Conservation (phyloP, 495 filamentous ascomycete species). For the Penicillium robsamsonii region DNA sequence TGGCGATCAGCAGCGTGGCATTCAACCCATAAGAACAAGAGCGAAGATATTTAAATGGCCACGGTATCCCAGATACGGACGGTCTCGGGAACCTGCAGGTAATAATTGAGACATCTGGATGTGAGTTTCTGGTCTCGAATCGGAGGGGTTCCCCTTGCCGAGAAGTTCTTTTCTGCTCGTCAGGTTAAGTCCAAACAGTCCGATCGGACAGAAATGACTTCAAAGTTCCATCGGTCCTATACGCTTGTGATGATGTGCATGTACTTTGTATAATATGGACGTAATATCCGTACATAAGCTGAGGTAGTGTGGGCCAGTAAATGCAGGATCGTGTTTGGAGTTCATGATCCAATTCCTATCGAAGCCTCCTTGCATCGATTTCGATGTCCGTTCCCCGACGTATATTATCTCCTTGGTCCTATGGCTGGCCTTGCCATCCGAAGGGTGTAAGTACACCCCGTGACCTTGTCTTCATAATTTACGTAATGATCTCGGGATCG, state of each 20-base stretch:
- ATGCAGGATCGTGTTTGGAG: not conserved
- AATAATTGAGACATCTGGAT: slow-evolving; percentile 1
- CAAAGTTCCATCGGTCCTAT: not conserved
- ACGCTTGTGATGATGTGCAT: not conserved
- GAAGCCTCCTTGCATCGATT: slow-evolving; percentile 2
- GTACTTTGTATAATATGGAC: not conserved
- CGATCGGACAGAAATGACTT: slow-evolving; percentile 9
- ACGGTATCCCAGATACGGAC: not conserved
- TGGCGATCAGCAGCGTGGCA: slow-evolving; percentile 20
- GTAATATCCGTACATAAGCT: not conserved
- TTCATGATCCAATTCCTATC: slow-evolving; percentile 9
- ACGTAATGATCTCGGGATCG: not conserved
- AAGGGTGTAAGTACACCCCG: not conserved
- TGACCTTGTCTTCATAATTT: not conserved
- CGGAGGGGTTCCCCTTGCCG: slow-evolving; percentile 28
- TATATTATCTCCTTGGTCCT: not conserved
- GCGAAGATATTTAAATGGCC: not conserved
- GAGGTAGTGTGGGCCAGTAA: slow-evolving; percentile 11
- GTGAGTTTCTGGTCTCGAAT: slow-evolving; percentile 18
- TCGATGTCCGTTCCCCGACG: not conserved
- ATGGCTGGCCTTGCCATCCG: not conserved
- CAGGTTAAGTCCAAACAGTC: slow-evolving; percentile 3
- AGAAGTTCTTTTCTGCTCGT: slow-evolving; percentile 6
- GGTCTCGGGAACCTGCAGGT: slow-evolving; percentile 19
- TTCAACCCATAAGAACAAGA: not conserved